phyloP scores from a whole-genome alignment of 495 filamentous ascomycete species.

The Chaetomium fimeti region DNA sequence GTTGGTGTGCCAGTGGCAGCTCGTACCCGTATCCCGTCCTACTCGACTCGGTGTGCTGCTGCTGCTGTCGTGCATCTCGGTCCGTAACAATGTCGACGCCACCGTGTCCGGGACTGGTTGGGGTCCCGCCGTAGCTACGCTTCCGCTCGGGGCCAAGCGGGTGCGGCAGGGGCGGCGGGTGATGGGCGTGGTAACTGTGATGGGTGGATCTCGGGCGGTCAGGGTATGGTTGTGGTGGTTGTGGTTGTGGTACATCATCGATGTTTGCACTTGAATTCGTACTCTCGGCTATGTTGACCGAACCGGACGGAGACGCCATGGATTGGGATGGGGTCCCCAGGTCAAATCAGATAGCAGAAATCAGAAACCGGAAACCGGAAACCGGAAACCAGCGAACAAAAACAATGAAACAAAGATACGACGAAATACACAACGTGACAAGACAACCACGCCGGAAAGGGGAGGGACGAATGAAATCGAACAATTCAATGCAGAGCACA shows the following conservation, averaged over 20 bases:
- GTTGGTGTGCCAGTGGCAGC: background rate
- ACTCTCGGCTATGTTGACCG: background rate
- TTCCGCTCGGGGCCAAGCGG: background rate
- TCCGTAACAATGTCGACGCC: background rate
- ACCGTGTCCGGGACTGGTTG: background rate
- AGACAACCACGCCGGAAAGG: background rate
- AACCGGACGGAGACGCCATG: conserved; percentile 7
- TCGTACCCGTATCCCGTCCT: no score
- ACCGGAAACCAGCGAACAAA: background rate
- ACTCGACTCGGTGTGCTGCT: background rate
- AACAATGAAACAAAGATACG: no score
- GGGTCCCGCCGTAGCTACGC: conserved; percentile 2
- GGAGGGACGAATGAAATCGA: background rate
- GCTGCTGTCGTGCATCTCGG: background rate
- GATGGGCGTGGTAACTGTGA: background rate
- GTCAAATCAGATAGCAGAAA: background rate
- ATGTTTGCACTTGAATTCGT: background rate
- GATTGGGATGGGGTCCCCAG: background rate
- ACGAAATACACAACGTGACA: background rate
- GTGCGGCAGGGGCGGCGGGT: background rate
- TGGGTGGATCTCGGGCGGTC: conserved; percentile 1
- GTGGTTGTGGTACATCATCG: background rate
- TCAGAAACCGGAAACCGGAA: background rate
- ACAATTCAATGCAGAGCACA: conserved; percentile 2
- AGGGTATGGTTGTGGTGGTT: background rate